Evolutionary conservation across 805 yeast genomes (phyloP).

Genomic region (Cyberlindnera saturnus): DNA sequence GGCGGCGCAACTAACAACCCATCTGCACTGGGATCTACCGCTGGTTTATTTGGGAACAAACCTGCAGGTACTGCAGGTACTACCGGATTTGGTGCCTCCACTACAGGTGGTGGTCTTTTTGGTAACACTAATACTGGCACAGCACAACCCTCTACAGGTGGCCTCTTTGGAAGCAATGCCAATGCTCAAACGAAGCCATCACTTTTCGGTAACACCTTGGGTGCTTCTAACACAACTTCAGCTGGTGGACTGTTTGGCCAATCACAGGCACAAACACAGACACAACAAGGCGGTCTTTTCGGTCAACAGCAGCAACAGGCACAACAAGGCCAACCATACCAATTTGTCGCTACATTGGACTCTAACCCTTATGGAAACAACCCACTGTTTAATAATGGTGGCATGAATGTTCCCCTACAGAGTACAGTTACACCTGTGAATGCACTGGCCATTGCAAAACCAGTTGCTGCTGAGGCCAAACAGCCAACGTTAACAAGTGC

Average conservation of each 20-base stretch:
- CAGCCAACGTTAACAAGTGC: constrained; percentile 54
- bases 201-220: constrained; percentile 28
- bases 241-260: constrained; percentile 23
- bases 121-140: constrained; percentile 27
- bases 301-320: constrained; percentile 24
- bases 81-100: constrained; percentile 18
- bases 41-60: constrained; percentile 37
- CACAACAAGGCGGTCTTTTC: constrained; percentile 22
- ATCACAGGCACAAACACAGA: constrained; percentile 4
- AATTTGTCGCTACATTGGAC: constrained; percentile 27
- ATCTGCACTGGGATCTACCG: constrained; percentile 20
- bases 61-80: constrained; percentile 22
- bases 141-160: constrained; percentile 24
- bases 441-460: constrained; percentile 45
- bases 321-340: constrained; percentile 15
- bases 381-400: constrained; percentile 48
- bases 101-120: constrained; percentile 18
- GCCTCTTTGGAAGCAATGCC: constrained; percentile 23
- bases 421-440: constrained; percentile 32
- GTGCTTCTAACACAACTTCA: constrained; percentile 16
- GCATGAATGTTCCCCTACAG: constrained; percentile 28
- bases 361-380: constrained; percentile 77
- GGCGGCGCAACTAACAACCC: constrained; percentile 25
- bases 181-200: constrained; percentile 7
- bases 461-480: constrained; percentile 46